Conservation (phyloP, 305 asterid species). For the Petunia hybrid region DNA sequence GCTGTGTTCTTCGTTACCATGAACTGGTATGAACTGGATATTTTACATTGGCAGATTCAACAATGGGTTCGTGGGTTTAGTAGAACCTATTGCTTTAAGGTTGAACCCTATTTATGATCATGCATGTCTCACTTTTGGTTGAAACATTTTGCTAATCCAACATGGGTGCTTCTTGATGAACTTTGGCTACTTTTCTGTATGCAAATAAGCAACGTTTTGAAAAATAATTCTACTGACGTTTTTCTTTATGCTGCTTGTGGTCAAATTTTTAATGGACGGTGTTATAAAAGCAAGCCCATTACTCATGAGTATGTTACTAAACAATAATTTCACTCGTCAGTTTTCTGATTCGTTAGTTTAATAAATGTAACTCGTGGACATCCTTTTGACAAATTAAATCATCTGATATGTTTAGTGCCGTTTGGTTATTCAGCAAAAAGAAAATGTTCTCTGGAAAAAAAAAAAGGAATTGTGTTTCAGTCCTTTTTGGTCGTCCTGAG, state of each 20-base stretch:
- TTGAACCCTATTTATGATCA: too few species aligned
- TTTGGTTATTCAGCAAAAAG: neutral
- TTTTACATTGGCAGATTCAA: too few species aligned
- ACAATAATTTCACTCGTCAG: neutral
- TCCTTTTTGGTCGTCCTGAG: neutral
- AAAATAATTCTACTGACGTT: too few species aligned
- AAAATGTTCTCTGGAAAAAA: neutral
- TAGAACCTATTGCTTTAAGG: too few species aligned
- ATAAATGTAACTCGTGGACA: neutral
- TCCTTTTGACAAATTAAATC: neutral
- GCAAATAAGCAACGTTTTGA: too few species aligned
- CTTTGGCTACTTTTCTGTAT: too few species aligned
- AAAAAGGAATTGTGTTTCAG: neutral
- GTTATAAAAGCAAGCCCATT: neutral
- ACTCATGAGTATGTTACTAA: neutral
- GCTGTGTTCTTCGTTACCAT: too few species aligned
- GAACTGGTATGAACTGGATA: too few species aligned
- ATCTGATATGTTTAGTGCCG: neutral
- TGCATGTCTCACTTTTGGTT: too few species aligned
- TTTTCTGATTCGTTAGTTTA: neutral
- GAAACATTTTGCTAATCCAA: too few species aligned
- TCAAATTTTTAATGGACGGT: neutral
- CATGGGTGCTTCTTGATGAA: neutral
- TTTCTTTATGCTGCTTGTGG: too few species aligned
- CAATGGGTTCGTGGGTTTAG: too few species aligned